These are phyloP conservation scores for Hemisphaericaspora xylanilytica DNA, from an alignment of 1,139 yeast species.

Conservation along the genomic window DNA sequence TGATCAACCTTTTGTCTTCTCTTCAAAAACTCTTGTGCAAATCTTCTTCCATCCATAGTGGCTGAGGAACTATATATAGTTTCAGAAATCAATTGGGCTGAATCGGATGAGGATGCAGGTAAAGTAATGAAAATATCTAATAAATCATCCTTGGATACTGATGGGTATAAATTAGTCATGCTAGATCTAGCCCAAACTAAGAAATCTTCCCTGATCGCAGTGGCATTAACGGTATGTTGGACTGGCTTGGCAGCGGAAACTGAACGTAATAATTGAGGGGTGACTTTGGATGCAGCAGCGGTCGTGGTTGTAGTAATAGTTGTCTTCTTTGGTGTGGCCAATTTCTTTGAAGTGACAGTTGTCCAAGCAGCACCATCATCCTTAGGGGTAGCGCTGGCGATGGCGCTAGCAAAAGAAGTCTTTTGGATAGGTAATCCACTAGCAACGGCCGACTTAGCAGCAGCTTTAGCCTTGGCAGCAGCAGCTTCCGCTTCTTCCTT, in stretches of 20 bases:
- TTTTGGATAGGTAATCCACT: constrained; percentile 13
- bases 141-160: constrained; percentile 74
- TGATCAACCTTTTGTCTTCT: constrained; percentile 71
- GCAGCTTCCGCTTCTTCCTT: constrained; percentile 45
- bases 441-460: constrained; percentile 17
- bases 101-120: constrained; percentile 65
- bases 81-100: constrained; percentile 85
- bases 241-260: constrained; percentile 39
- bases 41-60: constrained; percentile 92
- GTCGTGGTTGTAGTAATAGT: constrained; percentile 12
- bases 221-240: constrained; percentile 25
- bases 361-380: constrained; percentile 47
- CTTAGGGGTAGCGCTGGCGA: constrained; percentile 25
- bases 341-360: constrained; percentile 28
- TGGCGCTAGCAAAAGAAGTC: constrained; percentile 33
- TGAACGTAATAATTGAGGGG: constrained; percentile 47
- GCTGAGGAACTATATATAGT: constrained; percentile 88
- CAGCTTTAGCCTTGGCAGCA: constrained; percentile 28
- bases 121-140: constrained; percentile 76
- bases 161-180: constrained; percentile 68
- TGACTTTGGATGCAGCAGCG: constrained; percentile 21
- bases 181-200: constrained; percentile 81
- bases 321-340: constrained; percentile 23
- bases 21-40: constrained; percentile 85
- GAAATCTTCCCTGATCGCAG: constrained; percentile 59